Base-by-base conservation (phyloP, 2,329 filamentous ascomycete genomes). In the Grosmannia serpens region DNA sequence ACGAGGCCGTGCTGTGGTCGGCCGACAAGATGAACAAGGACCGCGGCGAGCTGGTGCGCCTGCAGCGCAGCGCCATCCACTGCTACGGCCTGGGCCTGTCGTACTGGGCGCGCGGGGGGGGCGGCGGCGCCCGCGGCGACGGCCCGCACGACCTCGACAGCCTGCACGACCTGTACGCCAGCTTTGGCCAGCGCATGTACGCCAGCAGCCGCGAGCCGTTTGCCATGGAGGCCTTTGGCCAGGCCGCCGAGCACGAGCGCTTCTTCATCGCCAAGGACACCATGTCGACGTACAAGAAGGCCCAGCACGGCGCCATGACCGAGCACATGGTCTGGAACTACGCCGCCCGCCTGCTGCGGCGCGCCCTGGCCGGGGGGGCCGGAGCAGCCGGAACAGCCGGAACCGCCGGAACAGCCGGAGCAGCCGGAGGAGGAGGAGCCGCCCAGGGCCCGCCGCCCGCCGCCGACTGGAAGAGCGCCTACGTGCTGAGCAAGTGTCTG, bases 21-120 rank as follows among this genome's bases (percentile, higher is more conserved):
- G 88, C 90, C 1, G 90, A 95, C 64, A 95, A 95, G 71, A 86
- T 95, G 72, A 95, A 95, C 71, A 92, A 88, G 68, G 86, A 87
- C 65, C 84, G 87, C 58, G 74, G 76, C 4, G 89, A 95, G 59
- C 72, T 95, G 51, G 80, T 90, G 27, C 84, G 83, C 56, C 81
- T 88, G 61, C 89, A 96, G 69, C 83, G 89, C 35, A 84, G 83
- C 65, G 86, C 89, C 1, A 91, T 95, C 52, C 89, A 95, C 69
- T 92, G 89, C 68, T 89, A 88, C 65, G 82, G 79, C 0, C 73
- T 84, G 46, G 81, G 81, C 0, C 66, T 84, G 17, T 84, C 81
- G 0, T 77, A 83, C 61, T 83, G 79, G 0, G 76, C 81, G 20
- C 70, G n/a, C 8, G 44, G 22, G 10, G 50, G 62, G 1, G 58